Evolutionary conservation across 2,329 filamentous ascomycete genomes (phyloP), one percentile per base, ranked within the genome.

Genomic region (Penicillium sp.): DNA sequence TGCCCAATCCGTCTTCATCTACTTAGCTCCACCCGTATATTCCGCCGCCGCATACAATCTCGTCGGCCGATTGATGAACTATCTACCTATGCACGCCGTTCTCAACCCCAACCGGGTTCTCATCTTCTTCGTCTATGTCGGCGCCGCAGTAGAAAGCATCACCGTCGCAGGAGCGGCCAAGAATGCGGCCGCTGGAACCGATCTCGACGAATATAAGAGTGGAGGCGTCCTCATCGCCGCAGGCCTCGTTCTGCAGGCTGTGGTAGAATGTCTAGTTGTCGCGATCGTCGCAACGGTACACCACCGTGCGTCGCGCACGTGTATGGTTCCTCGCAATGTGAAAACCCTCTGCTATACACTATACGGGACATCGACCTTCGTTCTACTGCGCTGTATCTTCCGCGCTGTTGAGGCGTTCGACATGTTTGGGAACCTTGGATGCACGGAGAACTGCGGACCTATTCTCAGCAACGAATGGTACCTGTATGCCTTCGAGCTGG

Each of bases 51-150:
- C 69, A 33, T 73, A 73, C 53, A 69, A 68, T 46, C 56, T 72
- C 22, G 60, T 74, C 30, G 70, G 68, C 6, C 63, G 69, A 24
- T 53, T 74, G 9, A 65, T 72, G 67, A 62, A 67, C 53, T 73
- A 74, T 50, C 57, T 72, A 6, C 71, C 70, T 3, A 69, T 70
- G 67, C 66, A 72, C 44, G 62, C 71, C n/a, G 63, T 69, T 2
- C 55, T 73, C 7, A 64, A 72, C 42, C 71, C 71, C 16, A 57
- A 62, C 42, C 67, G 68, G 1, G 65, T 72, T n/a, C 51, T 69
- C 5, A 63, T 63, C 40, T 59, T 68, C 44, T 74, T 74, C 57
- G 53, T 73, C 47, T 70, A 71, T 39, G 56, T 72, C 4, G 69
- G 71, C 13, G 68, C 63, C 7, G 52, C 61, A 0, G 69, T 72